Evolutionary conservation across 108 stramenopile genomes (phyloP).

Genomic region (Licmophora abbreviata): DNA sequence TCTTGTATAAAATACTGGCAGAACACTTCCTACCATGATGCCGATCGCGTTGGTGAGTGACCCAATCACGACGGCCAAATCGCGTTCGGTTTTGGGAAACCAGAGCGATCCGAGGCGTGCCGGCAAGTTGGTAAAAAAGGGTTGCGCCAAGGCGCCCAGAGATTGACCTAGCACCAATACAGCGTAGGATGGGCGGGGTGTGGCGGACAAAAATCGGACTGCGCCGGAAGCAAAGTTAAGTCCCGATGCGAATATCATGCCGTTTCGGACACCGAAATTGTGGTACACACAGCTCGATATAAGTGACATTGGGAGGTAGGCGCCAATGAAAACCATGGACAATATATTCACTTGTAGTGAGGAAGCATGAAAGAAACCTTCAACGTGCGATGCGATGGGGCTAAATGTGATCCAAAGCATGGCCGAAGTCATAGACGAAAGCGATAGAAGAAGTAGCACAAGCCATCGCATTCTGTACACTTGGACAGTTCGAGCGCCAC

Average conservation of each 20-base stretch:
- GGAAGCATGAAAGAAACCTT: background rate
- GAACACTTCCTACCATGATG: background rate
- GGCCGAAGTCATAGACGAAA: background rate
- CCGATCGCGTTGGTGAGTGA: background rate
- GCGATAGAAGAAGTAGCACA: background rate
- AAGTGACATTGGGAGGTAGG: background rate
- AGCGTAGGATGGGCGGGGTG: background rate
- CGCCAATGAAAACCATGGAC: background rate
- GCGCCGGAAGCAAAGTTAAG: background rate
- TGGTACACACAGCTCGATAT: background rate
- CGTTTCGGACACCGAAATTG: background rate
- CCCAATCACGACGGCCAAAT: conserved; percentile 1
- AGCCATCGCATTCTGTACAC: too few species aligned
- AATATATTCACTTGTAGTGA: background rate
- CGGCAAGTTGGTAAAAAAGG: background rate
- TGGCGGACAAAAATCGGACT: background rate
- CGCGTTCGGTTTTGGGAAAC: background rate
- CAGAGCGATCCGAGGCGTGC: background rate
- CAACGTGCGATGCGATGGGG: background rate
- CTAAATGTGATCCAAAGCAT: background rate
- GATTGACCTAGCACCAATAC: background rate
- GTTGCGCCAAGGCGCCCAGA: background rate
- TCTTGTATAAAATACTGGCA: background rate
- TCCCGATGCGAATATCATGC: background rate
- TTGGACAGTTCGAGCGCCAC: too few species aligned